Percentiles rank a stretch among this genome's conserved stretches.
Conservation (phyloP, 2,329 filamentous ascomycete genomes). For the Orbilia ellipsospora region DNA sequence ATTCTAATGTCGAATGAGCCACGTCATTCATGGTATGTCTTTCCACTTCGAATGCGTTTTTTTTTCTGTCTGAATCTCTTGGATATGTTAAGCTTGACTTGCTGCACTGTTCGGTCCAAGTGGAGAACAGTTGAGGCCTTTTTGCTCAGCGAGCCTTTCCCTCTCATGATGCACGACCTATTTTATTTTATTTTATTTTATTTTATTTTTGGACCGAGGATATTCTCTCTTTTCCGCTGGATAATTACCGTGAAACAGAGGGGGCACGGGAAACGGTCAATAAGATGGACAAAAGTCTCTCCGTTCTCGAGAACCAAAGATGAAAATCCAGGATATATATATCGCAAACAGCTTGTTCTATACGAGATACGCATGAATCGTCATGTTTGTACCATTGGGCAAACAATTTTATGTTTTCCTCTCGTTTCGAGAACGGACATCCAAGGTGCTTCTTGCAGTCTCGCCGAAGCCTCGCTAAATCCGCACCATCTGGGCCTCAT, state of each 20-base stretch:
- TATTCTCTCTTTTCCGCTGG: slow-evolving; percentile 20
- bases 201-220: slow-evolving; percentile 33
- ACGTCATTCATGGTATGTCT: slow-evolving; percentile 39
- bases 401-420: slow-evolving; percentile 23
- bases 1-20: slow-evolving; percentile 23
- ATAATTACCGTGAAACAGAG: slow-evolving; percentile 49
- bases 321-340: slow-evolving; percentile 11
- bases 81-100: slow-evolving; percentile 1
- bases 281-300: slow-evolving; percentile 32
- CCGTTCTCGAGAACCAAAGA: slow-evolving; percentile 31
- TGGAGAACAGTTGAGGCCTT: slow-evolving; percentile 52
- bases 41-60: too few species aligned
- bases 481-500: slow-evolving; percentile 48
- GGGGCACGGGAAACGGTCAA: slow-evolving; percentile 23
- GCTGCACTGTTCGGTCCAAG: slow-evolving; percentile 49
- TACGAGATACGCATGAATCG: slow-evolving; percentile 32
- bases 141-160: slow-evolving; percentile 24
- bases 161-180: slow-evolving; percentile 27
- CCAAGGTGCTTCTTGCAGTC: slow-evolving; percentile 46
- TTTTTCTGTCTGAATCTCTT: background rate
- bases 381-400: slow-evolving; percentile 14
- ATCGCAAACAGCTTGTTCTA: slow-evolving; percentile 25
- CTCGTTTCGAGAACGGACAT: slow-evolving; percentile 33
- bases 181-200: too few species aligned
- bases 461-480: slow-evolving; percentile 55